A percentile compares a stretch with the other conserved stretches of the same genome.
These are phyloP conservation scores for Hygrocybe coccinea DNA, from an alignment of 768 basidiomycete species.

Conservation along the genomic window DNA sequence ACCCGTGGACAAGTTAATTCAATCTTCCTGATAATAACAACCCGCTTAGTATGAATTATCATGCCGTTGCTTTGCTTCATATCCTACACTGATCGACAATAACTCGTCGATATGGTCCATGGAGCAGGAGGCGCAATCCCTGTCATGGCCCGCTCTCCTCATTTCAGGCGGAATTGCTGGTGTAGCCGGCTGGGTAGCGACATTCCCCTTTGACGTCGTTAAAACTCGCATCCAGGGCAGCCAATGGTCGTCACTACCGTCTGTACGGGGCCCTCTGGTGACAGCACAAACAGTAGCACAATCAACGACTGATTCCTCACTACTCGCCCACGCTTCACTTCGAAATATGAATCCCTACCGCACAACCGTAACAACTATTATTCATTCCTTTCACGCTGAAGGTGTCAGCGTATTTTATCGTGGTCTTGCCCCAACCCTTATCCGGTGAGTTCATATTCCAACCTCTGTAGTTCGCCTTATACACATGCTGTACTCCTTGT, in stretches of 20 bases:
- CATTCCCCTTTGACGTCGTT: constrained; percentile 85
- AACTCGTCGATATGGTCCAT: no score
- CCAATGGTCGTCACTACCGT: constrained; percentile 9
- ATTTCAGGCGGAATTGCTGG: constrained; percentile 76
- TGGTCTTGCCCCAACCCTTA: constrained; percentile 74
- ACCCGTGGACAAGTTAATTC: not conserved
- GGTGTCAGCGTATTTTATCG: constrained; percentile 68
- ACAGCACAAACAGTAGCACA: not conserved
- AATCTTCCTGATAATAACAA: constrained; percentile 6
- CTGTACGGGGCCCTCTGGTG: constrained; percentile 9
- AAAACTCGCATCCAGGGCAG: constrained; percentile 83
- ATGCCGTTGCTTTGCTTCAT: constrained; percentile 45
- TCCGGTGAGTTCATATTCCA: constrained; percentile 48
- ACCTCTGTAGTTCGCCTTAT: constrained; percentile 1
- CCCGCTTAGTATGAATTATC: constrained; percentile 56
- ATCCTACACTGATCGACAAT: constrained; percentile 11
- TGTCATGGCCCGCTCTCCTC: constrained; percentile 56
- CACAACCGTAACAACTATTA: constrained; percentile 53
- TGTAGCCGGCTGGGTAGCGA: constrained; percentile 68
- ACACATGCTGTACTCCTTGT: not conserved
- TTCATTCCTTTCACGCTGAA: constrained; percentile 56
- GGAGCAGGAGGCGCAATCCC: constrained; percentile 36
- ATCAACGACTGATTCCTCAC: not conserved
- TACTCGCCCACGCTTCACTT: not conserved
- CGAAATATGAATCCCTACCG: constrained; percentile 52